phyloP scores from a whole-genome alignment of 2,329 filamentous ascomycete species.

The Microdochium paspali region DNA sequence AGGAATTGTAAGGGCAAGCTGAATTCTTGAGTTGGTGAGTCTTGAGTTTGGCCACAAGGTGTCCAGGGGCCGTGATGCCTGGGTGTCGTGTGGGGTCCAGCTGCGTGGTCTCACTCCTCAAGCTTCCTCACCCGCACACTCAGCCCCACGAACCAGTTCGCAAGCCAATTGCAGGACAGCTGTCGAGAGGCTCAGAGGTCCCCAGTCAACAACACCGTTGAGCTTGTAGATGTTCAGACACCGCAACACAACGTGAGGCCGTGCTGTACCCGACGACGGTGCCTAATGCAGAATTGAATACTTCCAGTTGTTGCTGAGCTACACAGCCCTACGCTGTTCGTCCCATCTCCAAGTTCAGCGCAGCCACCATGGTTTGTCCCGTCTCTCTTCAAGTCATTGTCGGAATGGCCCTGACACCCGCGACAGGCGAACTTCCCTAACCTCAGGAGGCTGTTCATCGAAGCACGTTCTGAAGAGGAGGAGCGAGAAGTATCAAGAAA shows the following conservation, averaged over 20 bases:
- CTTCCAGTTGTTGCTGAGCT: not conserved
- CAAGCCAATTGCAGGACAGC: not conserved
- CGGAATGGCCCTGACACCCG: not conserved
- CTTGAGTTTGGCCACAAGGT: not conserved
- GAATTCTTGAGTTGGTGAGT: not conserved
- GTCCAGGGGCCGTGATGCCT: not conserved
- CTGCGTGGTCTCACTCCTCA: not conserved
- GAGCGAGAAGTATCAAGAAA: slow-evolving; percentile 90
- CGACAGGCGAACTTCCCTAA: slow-evolving; percentile 74
- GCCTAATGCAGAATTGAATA: no score
- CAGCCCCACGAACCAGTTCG: not conserved
- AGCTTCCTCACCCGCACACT: not conserved
- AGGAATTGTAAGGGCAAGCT: not conserved
- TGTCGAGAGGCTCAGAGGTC: not conserved
- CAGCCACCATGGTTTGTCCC: not conserved
- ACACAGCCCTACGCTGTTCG: not conserved
- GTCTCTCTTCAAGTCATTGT: not conserved
- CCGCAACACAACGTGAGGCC: no score
- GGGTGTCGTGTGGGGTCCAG: not conserved
- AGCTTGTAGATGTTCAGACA: no score
- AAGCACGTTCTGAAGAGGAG: slow-evolving; percentile 85
- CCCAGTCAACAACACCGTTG: not conserved
- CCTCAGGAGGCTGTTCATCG: slow-evolving; percentile 89
- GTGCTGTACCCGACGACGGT: no score
- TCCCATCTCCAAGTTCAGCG: no score